Base-by-base conservation (phyloP, 305 asterid species). In the Euphrasia arctica region DNA sequence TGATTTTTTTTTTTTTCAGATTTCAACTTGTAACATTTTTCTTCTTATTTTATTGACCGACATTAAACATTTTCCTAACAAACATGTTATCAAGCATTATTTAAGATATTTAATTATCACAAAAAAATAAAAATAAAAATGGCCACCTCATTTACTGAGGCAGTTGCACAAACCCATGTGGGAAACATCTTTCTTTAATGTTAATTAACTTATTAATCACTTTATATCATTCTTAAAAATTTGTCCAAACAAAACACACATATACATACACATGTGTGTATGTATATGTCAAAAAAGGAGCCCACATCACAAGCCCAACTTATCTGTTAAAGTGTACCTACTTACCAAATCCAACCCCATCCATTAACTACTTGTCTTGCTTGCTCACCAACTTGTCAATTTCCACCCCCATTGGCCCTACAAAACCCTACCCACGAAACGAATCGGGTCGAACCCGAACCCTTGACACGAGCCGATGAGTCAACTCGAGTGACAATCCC, bases 311-410 rank as follows among this genome's bases (percentile, higher is more conserved):
- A 58, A 47, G 72, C 83, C 77, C 80, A 76, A 81, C 78, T 74
- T 83, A 78, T 76, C 78, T 70, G 78, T 78, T 75, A 82, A 76
- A 78, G 82, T 76, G 77, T 78, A 83, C 80, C 89, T 74, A 83
- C 93, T 85, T 67, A 85, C 89, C 87, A 74, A 83, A 82, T 80
- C 89, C 85, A 75, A 77, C 76, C 89, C 79, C 85, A 75, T 77
- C 83, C 75, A 73, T 73, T 79, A 76, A 75, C 79, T 70, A 66
- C 75, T 79, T 75, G 79, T 73, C 85, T 79, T 70, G 64, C 85
- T 79, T 70, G 66, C 76, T 80, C 83, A 74, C 85, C 83, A 82
- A 80, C 77, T 76, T 73, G 81, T 77, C 85, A 82, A 82, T 74
- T 74, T 31, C 25, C 25, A 56, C 63, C 47, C 29, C 4, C 45